Base-by-base conservation (phyloP, 495 filamentous ascomycete species). In the Durotheca rogersii region DNA sequence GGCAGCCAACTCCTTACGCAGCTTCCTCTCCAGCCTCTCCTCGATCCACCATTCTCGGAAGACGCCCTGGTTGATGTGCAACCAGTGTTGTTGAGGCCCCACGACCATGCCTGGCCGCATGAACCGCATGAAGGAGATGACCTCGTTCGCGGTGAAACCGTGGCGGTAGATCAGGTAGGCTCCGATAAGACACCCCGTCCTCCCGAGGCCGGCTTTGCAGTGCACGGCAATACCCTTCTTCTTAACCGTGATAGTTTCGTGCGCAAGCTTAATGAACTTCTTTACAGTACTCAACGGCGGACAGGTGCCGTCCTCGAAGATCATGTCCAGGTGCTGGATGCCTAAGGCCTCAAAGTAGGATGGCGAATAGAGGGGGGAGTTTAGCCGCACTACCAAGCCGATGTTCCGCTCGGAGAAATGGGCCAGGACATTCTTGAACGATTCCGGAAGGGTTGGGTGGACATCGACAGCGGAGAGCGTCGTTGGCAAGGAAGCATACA, bases 91-190 rank as follows among this genome's bases (percentile, higher is more conserved):
- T 62, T 99, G 93, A n/a, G 93, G 93, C 0, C 93, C 93, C 23
- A 99, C 93, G 1, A 99, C 93, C 93, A 99, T 99, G 15, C 93
- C 93, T 0, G 93, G 93, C 25, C 93, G 84, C 93, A 97, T 99
- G 72, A 99, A 99, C 50, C 93, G 84, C 93, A 99, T 97, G 71
- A 89, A 99, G 4, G 93, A 88, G 69, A 99, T 99, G 58, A 96
- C 81, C 68, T 99, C 93, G 65, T 96, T 96, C 25, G 94, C 93
- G 1, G 92, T 97, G 65, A 97, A 99, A n/a, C 90, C 94, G 70
- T 97, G 84, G 43, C 90, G 79, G 72, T 99, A 99, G 60, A 99
- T 96, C 19, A 99, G 77, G 67, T 99, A 97, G 21, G 93, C 93
- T 41, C 93, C 93, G 59, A 99, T 97, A 42, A 99, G 72, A 66